Evolutionary conservation across 148 eudicot genomes (phyloP), one percentile per base, ranked within the genome.

Genomic region (Rhododendron williamsianum): DNA sequence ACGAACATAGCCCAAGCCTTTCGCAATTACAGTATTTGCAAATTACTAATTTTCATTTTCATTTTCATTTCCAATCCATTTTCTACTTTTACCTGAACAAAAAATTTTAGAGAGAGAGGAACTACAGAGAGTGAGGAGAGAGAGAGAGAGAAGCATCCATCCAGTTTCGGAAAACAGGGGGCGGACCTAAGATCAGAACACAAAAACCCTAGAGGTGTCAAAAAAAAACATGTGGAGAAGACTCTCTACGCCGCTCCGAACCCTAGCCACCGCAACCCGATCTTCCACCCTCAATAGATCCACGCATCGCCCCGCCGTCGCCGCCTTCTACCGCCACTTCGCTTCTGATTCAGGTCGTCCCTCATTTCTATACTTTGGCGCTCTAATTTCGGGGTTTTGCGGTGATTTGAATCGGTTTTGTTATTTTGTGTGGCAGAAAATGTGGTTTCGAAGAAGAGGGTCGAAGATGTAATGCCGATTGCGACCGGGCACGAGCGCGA

Each of bases 401-500:
- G n/a, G 38, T 74, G 86, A 82, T 54, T 54, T 54, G 60, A 54
- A 54, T 54, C 60, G 60, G 60, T 18, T 9, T 65, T 65, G 65
- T 19, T 58, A 21, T 25, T n/a, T 65, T 65, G 19, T 18, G 71
- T 77, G 7, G 35, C 71, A 87, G 91, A 82, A 10, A 89, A 85
- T 84, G 93, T 88, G 58, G 84, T 81, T 25, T 48, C 86, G 9
- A 84, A 82, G 38, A 90, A 90, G 87, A 90, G 41, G 84, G 92
- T 91, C 41, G 93, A 90, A 85, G 92, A 92, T 88, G 88, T 92
- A 86, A 80, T 92, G 90, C 92, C 93, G n/a, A 92, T 92, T 83
- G 93, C 93, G 6, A 92, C 93, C 58, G 93, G 93, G 74, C 93
- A 92, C 63, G 93, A 92, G 86, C 91, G 92, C 23, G 92, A 92